Evolutionary conservation across 2,329 filamentous ascomycete genomes (phyloP).

Genomic region (Cryphonectria parasitica): DNA sequence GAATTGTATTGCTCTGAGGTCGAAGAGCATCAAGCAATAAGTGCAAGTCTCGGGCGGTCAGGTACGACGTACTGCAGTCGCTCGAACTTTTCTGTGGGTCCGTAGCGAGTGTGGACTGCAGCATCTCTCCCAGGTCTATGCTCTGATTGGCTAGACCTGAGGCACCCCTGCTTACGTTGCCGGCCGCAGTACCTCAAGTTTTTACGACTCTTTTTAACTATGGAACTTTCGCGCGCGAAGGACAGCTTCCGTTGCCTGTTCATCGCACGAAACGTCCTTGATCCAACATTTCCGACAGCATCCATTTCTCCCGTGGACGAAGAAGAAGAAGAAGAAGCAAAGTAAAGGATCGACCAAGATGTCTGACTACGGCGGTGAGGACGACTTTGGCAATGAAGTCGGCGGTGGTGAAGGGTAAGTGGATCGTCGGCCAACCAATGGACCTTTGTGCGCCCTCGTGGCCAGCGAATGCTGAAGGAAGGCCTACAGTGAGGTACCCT

Average conservation of each 20-base stretch:
- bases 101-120: background rate
- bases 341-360: slow-evolving; percentile 46
- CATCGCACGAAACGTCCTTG: slow-evolving; percentile 12
- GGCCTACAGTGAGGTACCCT: slow-evolving; percentile 64
- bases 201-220: slow-evolving; percentile 8
- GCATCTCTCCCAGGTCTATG: background rate
- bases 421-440: background rate
- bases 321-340: slow-evolving; percentile 9
- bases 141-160: background rate
- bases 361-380: slow-evolving; percentile 72
- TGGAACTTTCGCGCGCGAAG: slow-evolving; percentile 8
- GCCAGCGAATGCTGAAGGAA: slow-evolving; percentile 40
- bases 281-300: background rate
- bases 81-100: slow-evolving; percentile 16
- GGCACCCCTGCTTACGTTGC: background rate
- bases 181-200: slow-evolving; percentile 14
- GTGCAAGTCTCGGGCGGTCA: background rate
- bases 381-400: slow-evolving; percentile 43
- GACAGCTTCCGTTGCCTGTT: slow-evolving; percentile 2
- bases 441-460: slow-evolving; percentile 28
- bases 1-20: background rate
- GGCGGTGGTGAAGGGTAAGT: slow-evolving; percentile 27
- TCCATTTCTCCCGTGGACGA: background rate
- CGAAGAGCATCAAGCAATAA: background rate
- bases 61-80: background rate